These are phyloP conservation scores for Lactifluus hygrophoroides DNA, from an alignment of 768 basidiomycete genomes.

Conservation along the genomic window DNA sequence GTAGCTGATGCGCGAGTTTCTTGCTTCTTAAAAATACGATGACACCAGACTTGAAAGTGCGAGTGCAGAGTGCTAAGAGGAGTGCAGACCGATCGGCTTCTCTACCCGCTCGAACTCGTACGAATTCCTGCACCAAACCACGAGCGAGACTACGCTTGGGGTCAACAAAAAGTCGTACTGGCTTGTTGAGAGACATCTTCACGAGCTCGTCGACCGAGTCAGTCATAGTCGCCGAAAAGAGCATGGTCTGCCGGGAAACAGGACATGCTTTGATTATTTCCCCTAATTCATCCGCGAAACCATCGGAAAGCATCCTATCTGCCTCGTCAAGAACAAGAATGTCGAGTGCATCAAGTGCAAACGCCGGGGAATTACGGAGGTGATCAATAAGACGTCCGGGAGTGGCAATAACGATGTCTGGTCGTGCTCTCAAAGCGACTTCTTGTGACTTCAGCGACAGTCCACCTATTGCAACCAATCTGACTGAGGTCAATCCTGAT, in stretches of 20 bases:
- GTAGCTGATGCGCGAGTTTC: slow-evolving; percentile 94
- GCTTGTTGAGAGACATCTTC: slow-evolving; percentile 85
- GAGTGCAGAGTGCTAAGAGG: slow-evolving; percentile 75
- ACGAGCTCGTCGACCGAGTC: slow-evolving; percentile 93
- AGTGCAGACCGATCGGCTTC: slow-evolving; percentile 70
- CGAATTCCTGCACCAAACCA: slow-evolving; percentile 88
- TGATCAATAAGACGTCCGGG: slow-evolving; percentile 93
- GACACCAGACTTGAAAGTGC: slow-evolving; percentile 74
- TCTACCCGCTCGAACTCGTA: slow-evolving; percentile 77
- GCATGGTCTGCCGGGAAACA: slow-evolving; percentile 86
- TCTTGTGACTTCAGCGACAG: slow-evolving; percentile 92
- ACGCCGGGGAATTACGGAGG: slow-evolving; percentile 88
- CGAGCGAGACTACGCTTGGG: slow-evolving; percentile 82
- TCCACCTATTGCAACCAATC: slow-evolving; percentile 51
- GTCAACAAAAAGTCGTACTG: slow-evolving; percentile 92
- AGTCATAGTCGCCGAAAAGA: slow-evolving; percentile 99
- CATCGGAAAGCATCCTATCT: slow-evolving; percentile 93
- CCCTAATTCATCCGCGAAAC: slow-evolving; percentile 87
- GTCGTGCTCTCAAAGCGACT: slow-evolving; percentile 69
- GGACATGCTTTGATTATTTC: slow-evolving; percentile 94
- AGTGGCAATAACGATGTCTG: slow-evolving; percentile 93
- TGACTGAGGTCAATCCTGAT: slow-evolving; percentile 10
- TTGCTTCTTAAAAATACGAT: slow-evolving; percentile 96
- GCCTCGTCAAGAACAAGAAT: slow-evolving; percentile 95
- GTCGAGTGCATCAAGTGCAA: slow-evolving; percentile 87